These are phyloP conservation scores for Prunus armeniaca DNA, from an alignment of 306 rosid species.

Conservation along the genomic window DNA sequence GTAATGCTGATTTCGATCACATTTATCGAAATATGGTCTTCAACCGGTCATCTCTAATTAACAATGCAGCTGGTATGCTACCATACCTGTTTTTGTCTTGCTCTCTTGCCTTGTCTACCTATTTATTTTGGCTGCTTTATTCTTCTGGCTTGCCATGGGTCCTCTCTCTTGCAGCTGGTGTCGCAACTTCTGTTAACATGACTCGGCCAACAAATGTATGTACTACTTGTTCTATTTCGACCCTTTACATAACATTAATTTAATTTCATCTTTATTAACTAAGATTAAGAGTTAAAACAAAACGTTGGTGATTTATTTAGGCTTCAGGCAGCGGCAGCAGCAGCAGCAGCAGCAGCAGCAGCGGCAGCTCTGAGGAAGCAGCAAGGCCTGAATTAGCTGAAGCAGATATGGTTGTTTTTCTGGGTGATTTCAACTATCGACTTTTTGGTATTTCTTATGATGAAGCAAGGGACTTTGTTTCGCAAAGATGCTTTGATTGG, in stretches of 20 bases:
- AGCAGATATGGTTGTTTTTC: constrained; percentile 93
- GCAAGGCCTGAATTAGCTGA: constrained; percentile 87
- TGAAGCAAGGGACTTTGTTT: constrained; percentile 98
- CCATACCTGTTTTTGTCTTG: constrained; percentile 79
- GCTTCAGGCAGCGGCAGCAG: background rate
- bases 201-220: constrained; percentile 75
- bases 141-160: constrained; percentile 93
- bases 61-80: constrained; percentile 90
- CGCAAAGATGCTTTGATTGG: constrained; percentile 99
- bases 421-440: constrained; percentile 93
- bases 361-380: constrained; percentile 57
- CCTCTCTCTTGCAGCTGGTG: constrained; percentile 92
- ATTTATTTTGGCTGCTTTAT: constrained; percentile 93
- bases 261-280: constrained; percentile 14
- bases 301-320: constrained; percentile 37
- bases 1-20: constrained; percentile 98
- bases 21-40: constrained; percentile 89
- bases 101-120: constrained; percentile 89
- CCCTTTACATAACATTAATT: background rate
- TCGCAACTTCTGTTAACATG: constrained; percentile 67
- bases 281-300: constrained; percentile 20
- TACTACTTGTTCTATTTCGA: background rate
- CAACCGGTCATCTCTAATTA: constrained; percentile 81
- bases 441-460: constrained; percentile 97
- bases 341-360: constrained; percentile 42